These are phyloP conservation scores for Pyricularia sp. DNA, from an alignment of 2,329 filamentous ascomycete species.

Conservation along the genomic window DNA sequence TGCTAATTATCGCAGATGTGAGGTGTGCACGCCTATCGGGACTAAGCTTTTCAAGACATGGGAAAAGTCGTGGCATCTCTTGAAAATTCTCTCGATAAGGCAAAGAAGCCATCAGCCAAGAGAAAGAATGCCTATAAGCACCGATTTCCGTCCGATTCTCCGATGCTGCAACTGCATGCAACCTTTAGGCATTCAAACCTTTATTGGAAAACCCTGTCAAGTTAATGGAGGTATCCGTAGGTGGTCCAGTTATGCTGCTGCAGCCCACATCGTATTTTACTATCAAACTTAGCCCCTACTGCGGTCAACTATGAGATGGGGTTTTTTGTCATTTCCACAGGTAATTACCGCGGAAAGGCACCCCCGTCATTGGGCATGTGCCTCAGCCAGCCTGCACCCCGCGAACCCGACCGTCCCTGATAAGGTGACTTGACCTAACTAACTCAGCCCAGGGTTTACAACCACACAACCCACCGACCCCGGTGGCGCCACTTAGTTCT, in stretches of 20 bases:
- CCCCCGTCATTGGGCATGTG: background rate
- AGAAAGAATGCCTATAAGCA: background rate
- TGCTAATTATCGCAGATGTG: background rate
- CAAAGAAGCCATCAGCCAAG: background rate
- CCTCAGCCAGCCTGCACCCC: background rate
- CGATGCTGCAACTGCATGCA: background rate
- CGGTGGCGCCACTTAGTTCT: background rate
- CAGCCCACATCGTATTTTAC: background rate
- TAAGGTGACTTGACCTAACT: background rate
- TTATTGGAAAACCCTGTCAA: background rate
- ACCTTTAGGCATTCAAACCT: background rate
- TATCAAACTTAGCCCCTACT: background rate
- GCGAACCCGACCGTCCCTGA: background rate
- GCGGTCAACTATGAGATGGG: background rate
- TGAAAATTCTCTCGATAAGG: background rate
- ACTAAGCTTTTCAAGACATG: background rate
- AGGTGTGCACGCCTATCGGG: background rate
- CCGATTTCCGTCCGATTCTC: background rate
- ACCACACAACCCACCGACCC: background rate
- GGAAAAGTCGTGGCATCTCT: background rate
- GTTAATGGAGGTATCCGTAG: background rate
- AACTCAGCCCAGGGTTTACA: background rate
- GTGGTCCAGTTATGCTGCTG: background rate
- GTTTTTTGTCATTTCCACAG: background rate
- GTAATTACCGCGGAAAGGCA: background rate